Evolutionary conservation across 2,329 filamentous ascomycete species (phyloP), one percentile per base, ranked within the genome.

Genomic region (Zasmidium cellare): DNA sequence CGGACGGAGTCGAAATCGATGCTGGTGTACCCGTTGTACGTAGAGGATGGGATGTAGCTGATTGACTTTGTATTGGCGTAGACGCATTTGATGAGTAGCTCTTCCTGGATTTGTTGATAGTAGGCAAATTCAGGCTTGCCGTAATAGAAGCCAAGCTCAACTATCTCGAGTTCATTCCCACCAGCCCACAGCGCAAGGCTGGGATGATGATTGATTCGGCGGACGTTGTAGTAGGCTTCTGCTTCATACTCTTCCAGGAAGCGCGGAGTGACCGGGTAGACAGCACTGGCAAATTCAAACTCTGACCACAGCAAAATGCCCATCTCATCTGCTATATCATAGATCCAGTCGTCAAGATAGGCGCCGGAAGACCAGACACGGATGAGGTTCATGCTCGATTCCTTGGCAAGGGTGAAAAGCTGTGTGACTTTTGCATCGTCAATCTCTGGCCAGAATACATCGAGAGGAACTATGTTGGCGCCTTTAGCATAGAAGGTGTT

Each of bases 401-500:
- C 77, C 0, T 82, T 74, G 2, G 81, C 80, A 0, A 80, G 77
- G 53, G 83, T 73, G 51, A 86, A 83, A 1, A 85, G 71, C 35
- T 78, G 74, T 6, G 72, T 68, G 63, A 87, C 83, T 47, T 76
- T 78, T 0, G 72, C 70, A 23, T 75, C 69, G 0, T 82, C 85
- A 5, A 86, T 83, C 35, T 82, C 75, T 1, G 84, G 80, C 83
- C 84, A 86, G 67, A 87, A 87, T 2, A 79, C 78, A 66, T 86
- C 84, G 0, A 82, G 82, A 0, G 84, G 84, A 47, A 87, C 84
- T 58, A 86, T 80, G 59, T 86, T 86, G 14, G 81, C 84, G 3
- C 84, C 84, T 65, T 86, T 86, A 2, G 82, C 84, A 63, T 85
- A 87, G 62, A 87, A 84, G 19, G 83, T 80, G 49, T 82, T 78